Percentiles rank a stretch among this genome's conserved stretches.
Evolutionary conservation across 345 rosid species (phyloP).

Genomic region (Iberis pinnata): DNA sequence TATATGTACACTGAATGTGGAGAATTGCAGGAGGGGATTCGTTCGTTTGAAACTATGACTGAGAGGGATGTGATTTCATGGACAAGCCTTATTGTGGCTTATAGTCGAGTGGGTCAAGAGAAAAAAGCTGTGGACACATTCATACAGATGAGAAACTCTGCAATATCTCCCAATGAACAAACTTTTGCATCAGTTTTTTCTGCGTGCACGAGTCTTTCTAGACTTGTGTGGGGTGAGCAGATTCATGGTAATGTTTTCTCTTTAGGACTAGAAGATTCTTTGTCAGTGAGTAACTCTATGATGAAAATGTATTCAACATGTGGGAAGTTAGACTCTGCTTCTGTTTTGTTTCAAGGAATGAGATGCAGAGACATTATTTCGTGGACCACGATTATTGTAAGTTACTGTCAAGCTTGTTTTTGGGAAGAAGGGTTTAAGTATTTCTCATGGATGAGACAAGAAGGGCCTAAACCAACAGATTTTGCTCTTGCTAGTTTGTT

Average conservation of each 20-base stretch:
- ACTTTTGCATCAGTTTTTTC: constrained; percentile 66
- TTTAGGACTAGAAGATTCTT: constrained; percentile 40
- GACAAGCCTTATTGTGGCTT: constrained; percentile 58
- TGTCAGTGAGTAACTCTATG: constrained; percentile 58
- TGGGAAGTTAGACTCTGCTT: constrained; percentile 46
- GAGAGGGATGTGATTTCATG: constrained; percentile 68
- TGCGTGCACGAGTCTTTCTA: constrained; percentile 53
- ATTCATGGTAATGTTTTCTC: constrained; percentile 56
- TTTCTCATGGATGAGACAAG: constrained; percentile 72
- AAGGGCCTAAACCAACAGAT: constrained; percentile 65
- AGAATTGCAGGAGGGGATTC: constrained; percentile 47
- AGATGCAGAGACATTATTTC: constrained; percentile 57
- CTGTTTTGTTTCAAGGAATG: constrained; percentile 50
- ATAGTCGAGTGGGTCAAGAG: constrained; percentile 51
- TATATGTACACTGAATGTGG: constrained; percentile 79
- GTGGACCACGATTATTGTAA: constrained; percentile 79
- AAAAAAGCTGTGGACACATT: constrained; percentile 54
- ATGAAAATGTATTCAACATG: constrained; percentile 73
- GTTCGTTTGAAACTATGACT: constrained; percentile 54
- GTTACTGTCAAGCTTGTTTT: constrained; percentile 60
- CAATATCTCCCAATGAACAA: constrained; percentile 56
- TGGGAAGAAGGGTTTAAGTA: constrained; percentile 61
- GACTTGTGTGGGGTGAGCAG: constrained; percentile 71
- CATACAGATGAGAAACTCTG: constrained; percentile 44
- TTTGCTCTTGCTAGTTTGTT: constrained; percentile 70